These are phyloP conservation scores for Lachancea nothofagi DNA, from an alignment of 805 yeast species.

Conservation along the genomic window DNA sequence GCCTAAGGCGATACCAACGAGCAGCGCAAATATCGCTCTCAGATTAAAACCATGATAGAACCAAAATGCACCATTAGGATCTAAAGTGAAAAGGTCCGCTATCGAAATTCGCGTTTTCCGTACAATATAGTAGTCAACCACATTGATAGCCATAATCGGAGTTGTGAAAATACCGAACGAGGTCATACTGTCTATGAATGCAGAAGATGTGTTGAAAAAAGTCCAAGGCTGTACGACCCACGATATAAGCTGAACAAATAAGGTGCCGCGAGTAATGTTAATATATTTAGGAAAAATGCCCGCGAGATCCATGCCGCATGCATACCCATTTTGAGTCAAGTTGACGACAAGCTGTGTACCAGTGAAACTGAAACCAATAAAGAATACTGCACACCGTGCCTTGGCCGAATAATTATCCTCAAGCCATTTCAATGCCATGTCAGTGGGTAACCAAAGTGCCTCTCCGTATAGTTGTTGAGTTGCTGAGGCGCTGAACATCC, in stretches of 20 bases:
- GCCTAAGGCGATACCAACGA: slow-evolving; percentile 18
- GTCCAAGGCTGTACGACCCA: slow-evolving; percentile 40
- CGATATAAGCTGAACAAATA: slow-evolving; percentile 31
- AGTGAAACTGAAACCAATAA: slow-evolving; percentile 34
- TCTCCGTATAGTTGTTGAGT: slow-evolving; percentile 33
- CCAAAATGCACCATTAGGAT: slow-evolving; percentile 20
- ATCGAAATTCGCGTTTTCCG: slow-evolving; percentile 32
- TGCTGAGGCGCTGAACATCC: slow-evolving; percentile 38
- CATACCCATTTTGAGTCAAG: slow-evolving; percentile 35
- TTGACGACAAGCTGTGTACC: slow-evolving; percentile 36
- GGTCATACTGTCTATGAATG: slow-evolving; percentile 35
- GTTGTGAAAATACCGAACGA: slow-evolving; percentile 37
- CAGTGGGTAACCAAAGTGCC: slow-evolving; percentile 37
- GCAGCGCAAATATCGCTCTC: slow-evolving; percentile 15
- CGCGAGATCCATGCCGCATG: slow-evolving; percentile 39
- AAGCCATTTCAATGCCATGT: slow-evolving; percentile 38
- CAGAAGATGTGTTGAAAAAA: slow-evolving; percentile 35
- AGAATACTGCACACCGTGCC: slow-evolving; percentile 39
- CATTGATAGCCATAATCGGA: slow-evolving; percentile 34
- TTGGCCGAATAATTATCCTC: slow-evolving; percentile 31
- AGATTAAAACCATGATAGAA: slow-evolving; percentile 18
- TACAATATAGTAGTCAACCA: slow-evolving; percentile 35
- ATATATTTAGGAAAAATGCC: slow-evolving; percentile 34
- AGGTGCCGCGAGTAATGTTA: slow-evolving; percentile 35
- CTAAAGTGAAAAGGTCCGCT: slow-evolving; percentile 33